Conservation (phyloP, 371 early-diverging fungal species). For the Mortierella sp. region DNA sequence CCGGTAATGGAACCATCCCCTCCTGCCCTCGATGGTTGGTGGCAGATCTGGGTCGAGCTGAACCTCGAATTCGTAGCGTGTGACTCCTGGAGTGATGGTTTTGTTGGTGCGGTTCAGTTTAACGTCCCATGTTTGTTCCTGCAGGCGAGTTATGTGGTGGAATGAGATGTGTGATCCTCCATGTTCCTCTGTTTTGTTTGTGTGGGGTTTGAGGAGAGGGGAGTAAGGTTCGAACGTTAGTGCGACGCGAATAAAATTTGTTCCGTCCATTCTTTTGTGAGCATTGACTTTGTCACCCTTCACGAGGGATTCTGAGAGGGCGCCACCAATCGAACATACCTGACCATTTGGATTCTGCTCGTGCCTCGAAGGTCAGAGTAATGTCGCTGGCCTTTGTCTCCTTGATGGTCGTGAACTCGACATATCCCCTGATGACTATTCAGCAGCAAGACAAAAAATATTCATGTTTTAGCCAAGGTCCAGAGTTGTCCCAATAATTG, state of each 20-base stretch:
- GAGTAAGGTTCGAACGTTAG: neutral
- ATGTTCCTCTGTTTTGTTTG: neutral
- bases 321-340: no score
- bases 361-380: constrained; percentile 4
- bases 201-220: neutral
- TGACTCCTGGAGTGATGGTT: constrained; percentile 8
- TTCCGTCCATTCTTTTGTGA: neutral
- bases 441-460: no score
- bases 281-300: neutral
- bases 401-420: constrained; percentile 12
- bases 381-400: constrained; percentile 17
- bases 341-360: constrained; percentile 20
- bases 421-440: constrained; percentile 7
- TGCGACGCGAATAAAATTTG: neutral
- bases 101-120: neutral
- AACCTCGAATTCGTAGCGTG: constrained; percentile 23
- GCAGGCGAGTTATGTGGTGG: neutral
- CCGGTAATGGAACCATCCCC: constrained; percentile 27
- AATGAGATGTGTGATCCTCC: neutral
- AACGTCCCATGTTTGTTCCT: neutral
- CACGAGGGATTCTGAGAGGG: no score
- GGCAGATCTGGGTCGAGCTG: constrained; percentile 19
- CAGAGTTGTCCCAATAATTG: no score
- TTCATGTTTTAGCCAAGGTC: no score
- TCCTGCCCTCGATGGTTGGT: constrained; percentile 10